Evolutionary conservation across 2,329 filamentous ascomycete genomes (phyloP).

Genomic region (Malbranchea zuffiana): DNA sequence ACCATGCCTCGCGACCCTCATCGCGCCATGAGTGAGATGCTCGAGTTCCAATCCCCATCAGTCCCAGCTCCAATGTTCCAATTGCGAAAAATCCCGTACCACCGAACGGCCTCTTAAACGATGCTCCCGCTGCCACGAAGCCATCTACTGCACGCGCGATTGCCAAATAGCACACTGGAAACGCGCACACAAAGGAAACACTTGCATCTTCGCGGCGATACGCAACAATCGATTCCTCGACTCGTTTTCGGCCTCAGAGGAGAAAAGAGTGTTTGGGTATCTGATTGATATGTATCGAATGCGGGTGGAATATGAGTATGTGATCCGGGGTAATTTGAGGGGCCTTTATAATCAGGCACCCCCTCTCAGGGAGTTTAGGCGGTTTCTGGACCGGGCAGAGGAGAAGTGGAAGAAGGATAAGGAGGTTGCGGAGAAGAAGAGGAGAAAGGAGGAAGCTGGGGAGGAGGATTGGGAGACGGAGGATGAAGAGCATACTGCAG

Average conservation of each 20-base stretch:
- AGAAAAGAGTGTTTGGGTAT: conserved; percentile 36
- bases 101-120: conserved; percentile 12
- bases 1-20: not conserved
- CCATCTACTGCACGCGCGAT: conserved; percentile 42
- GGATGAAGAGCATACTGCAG: not conserved
- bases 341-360: conserved; percentile 19
- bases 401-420: conserved; percentile 28
- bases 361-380: conserved; percentile 31
- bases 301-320: conserved; percentile 33
- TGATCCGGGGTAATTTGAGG: conserved; percentile 12
- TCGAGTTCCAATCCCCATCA: not conserved
- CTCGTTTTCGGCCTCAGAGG: conserved; percentile 13
- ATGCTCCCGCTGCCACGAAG: conserved; percentile 40
- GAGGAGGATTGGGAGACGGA: conserved; percentile 1
- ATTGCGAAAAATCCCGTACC: conserved; percentile 4
- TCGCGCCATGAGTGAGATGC: not conserved
- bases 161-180: conserved; percentile 46
- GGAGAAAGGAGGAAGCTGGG: not conserved
- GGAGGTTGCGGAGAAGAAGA: conserved; percentile 22
- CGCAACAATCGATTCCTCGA: conserved; percentile 9
- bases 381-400: conserved; percentile 22
- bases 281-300: conserved; percentile 42
- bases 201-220: conserved; percentile 8
- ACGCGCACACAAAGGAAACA: conserved; percentile 29
- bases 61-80: not conserved